These are phyloP conservation scores for Leishmania aethiopica DNA, from an alignment of 208 protist species.

Conservation along the genomic window DNA sequence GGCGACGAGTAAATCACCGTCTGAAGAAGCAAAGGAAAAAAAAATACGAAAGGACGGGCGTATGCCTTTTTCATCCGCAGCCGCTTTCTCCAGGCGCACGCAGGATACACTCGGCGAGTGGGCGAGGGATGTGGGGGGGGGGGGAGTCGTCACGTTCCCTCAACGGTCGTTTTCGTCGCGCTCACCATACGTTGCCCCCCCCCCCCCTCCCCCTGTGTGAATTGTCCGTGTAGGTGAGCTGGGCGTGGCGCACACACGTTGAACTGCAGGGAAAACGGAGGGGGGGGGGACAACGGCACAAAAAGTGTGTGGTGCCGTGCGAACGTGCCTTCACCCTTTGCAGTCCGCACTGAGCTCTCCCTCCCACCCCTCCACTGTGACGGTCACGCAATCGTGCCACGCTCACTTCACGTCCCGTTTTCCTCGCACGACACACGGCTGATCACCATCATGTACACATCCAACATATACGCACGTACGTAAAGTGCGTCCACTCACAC, in stretches of 20 bases:
- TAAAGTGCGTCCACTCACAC: not conserved
- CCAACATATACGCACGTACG: not conserved
- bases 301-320: no score
- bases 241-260: not conserved
- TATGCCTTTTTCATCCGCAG: not conserved
- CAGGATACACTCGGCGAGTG: not conserved
- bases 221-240: not conserved
- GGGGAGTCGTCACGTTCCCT: not conserved
- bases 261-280: not conserved
- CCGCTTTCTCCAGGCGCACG: not conserved
- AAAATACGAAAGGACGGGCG: not conserved
- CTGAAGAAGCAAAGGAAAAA: not conserved
- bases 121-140: no score
- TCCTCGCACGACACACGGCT: not conserved
- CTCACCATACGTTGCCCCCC: not conserved
- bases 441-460: slow-evolving; percentile 14
- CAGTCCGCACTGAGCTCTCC: not conserved
- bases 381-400: not conserved
- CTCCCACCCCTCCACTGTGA: not conserved
- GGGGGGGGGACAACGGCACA: no score
- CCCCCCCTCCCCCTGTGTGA: not conserved
- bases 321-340: not conserved
- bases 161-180: not conserved
- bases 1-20: not conserved
- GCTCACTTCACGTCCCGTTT: not conserved